A percentile compares a stretch with the other conserved stretches of the same genome.
phyloP scores from a whole-genome alignment of 805 yeast genomes.

The Suhomyces xylopsoci region DNA sequence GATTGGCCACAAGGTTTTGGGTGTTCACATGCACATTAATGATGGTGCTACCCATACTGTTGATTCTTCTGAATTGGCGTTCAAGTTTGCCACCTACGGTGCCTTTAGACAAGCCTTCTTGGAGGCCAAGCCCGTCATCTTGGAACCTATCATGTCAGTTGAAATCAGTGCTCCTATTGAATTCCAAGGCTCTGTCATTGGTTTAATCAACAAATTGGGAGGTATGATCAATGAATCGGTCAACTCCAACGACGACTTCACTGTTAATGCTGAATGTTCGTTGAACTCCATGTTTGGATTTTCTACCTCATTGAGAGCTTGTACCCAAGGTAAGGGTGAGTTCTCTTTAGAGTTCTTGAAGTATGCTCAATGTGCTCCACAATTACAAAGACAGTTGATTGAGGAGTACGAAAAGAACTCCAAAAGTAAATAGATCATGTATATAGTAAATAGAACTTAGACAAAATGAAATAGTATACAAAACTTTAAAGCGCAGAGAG shows the following conservation, averaged over 20 bases:
- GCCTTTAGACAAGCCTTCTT: slow-evolving; percentile 92
- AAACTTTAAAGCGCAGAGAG: too few relatives aligned
- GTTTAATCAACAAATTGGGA: slow-evolving; percentile 83
- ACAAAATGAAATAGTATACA: background rate
- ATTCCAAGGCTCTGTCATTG: slow-evolving; percentile 92
- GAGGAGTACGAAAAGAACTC: slow-evolving; percentile 58
- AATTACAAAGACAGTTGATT: slow-evolving; percentile 84
- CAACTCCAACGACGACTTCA: slow-evolving; percentile 90
- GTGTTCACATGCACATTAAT: slow-evolving; percentile 87
- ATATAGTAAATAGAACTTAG: slow-evolving; percentile 4
- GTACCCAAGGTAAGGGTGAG: slow-evolving; percentile 98
- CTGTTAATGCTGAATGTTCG: slow-evolving; percentile 93
- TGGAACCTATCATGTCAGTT: slow-evolving; percentile 96
- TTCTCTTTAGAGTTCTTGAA: slow-evolving; percentile 92
- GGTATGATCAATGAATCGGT: slow-evolving; percentile 94
- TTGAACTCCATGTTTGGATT: slow-evolving; percentile 94
- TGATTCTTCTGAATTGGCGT: slow-evolving; percentile 93
- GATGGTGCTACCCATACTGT: slow-evolving; percentile 98
- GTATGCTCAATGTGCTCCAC: slow-evolving; percentile 87
- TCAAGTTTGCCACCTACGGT: slow-evolving; percentile 85
- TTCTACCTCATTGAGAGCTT: slow-evolving; percentile 91
- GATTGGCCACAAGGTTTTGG: slow-evolving; percentile 90
- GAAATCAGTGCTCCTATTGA: slow-evolving; percentile 93
- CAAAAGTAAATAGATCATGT: slow-evolving; percentile 18
- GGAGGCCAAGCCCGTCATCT: slow-evolving; percentile 77